A percentile compares a stretch with the other conserved stretches of the same genome.
These are phyloP conservation scores for Vitellaria paradoxa DNA, from an alignment of 179 eudicot species.

Conservation along the genomic window DNA sequence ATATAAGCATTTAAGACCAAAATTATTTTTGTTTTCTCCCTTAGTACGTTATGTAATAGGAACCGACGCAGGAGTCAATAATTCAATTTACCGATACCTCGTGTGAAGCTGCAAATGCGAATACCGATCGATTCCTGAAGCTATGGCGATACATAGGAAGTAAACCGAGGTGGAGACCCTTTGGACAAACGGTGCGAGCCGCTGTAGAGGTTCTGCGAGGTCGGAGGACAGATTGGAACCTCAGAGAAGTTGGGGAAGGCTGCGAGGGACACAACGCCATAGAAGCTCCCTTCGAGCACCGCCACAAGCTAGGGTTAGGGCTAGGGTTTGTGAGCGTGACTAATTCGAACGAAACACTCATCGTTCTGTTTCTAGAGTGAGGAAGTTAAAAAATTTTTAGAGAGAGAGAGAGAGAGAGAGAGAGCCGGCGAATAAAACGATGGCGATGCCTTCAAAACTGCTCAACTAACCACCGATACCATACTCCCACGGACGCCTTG, in stretches of 20 bases:
- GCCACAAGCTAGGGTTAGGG: not conserved
- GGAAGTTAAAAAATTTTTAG: too few relatives aligned
- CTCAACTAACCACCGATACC: too few relatives aligned
- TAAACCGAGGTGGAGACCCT: conserved; percentile 9
- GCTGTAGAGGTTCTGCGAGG: conserved; percentile 2
- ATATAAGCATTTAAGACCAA: not conserved
- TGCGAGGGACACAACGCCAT: conserved; percentile 3
- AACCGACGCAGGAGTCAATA: too few relatives aligned
- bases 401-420: too few relatives aligned
- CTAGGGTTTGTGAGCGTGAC: conserved; percentile 12
- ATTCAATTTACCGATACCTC: conserved; percentile 47
- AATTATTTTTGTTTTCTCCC: too few relatives aligned
- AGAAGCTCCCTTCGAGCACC: not conserved
- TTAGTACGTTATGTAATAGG: too few relatives aligned
- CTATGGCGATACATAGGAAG: conserved; percentile 6
- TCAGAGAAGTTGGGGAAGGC: not conserved
- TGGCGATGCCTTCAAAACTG: too few relatives aligned
- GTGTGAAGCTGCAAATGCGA: conserved; percentile 47
- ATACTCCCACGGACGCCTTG: too few relatives aligned
- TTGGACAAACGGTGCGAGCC: not conserved
- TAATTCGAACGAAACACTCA: conserved; percentile 12
- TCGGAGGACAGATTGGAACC: not conserved
- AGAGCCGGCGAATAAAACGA: too few relatives aligned
- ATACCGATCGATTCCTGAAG: conserved; percentile 20
- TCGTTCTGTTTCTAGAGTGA: not conserved